Evolutionary conservation across 768 basidiomycete genomes (phyloP), one percentile per base, ranked within the genome.

Genomic region (Boletus insuetus): DNA sequence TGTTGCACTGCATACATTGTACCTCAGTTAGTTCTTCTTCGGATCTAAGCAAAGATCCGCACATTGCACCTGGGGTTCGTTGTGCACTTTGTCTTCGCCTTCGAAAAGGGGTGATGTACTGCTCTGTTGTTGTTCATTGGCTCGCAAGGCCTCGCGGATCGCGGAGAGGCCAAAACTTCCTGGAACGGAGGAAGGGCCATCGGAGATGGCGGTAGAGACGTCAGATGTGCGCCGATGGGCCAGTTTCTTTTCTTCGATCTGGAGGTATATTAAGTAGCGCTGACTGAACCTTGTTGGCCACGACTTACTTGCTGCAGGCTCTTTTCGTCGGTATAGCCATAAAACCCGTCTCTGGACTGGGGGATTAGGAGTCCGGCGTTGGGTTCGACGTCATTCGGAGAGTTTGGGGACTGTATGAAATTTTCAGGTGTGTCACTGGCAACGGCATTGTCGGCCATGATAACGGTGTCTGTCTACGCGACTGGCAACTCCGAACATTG

Each of bases 311-410:
- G 87, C 62, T 85, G 84, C 31, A 87, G 77, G 35, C 74, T 84
- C 64, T 86, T 88, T 73, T 92, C 91, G 61, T 93, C 89, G 20
- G 75, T 76, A 69, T 93, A 93, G 10, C 85, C 85, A 67, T 88
- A 93, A 70, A 84, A 92, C 0, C 85, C 87, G 64, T 91, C 88
- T 58, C 81, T 79, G 4, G 82, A 70, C 60, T 86, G 78, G 10
- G 77, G 74, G 19, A 74, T 71, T 40, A 72, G 59, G 40, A 82
- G 61, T 2, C 71, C 72, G 6, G 70, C 61, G 31, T 51, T 58
- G n/a, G 63, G 45, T 49, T 64, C 68, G 26, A 52, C 34, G 14
- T 51, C 55, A 34, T 35, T 24, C 19, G 49, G 34, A 19, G 63
- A 17, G 9, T 6, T 38, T 20, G 54, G 17, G 32, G 51, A 37